A percentile compares a stretch with the other conserved stretches of the same genome.
phyloP scores from a whole-genome alignment of 257 asterid species.

The Jacaranda mimosifolia region DNA sequence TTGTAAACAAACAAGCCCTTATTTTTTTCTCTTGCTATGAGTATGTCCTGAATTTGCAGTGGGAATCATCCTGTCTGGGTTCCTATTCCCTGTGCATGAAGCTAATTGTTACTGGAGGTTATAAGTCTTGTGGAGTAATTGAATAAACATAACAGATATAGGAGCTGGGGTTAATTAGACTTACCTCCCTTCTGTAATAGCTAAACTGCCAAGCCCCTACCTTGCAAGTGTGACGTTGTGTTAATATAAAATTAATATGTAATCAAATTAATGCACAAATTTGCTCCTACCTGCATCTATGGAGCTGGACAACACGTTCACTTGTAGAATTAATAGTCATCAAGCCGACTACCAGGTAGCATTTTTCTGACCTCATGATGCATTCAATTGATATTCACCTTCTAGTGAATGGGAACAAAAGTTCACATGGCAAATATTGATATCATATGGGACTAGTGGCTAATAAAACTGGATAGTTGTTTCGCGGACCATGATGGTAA shows the following conservation, averaged over 20 bases:
- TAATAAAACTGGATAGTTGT: neutral
- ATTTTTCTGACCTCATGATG: no score
- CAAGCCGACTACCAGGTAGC: neutral
- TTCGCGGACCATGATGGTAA: neutral
- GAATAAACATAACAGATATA: neutral
- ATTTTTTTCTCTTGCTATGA: slow-evolving; percentile 4
- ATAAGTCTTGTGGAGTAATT: neutral
- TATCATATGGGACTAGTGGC: neutral
- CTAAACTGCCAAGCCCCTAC: no score
- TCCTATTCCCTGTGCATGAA: no score
- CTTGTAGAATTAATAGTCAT: neutral
- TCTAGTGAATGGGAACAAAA: neutral
- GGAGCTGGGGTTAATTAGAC: neutral
- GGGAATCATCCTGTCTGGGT: no score
- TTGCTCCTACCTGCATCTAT: neutral
- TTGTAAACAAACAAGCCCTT: no score
- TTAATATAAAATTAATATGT: no score
- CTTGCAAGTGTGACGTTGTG: no score
- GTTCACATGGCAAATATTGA: neutral
- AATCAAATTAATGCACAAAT: no score
- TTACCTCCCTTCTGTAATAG: no score
- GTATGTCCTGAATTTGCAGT: neutral
- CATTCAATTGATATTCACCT: neutral
- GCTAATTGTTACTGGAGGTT: neutral
- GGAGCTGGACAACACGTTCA: neutral